Conservation (phyloP, 768 basidiomycete species). For the Tephrocybe sp. region DNA sequence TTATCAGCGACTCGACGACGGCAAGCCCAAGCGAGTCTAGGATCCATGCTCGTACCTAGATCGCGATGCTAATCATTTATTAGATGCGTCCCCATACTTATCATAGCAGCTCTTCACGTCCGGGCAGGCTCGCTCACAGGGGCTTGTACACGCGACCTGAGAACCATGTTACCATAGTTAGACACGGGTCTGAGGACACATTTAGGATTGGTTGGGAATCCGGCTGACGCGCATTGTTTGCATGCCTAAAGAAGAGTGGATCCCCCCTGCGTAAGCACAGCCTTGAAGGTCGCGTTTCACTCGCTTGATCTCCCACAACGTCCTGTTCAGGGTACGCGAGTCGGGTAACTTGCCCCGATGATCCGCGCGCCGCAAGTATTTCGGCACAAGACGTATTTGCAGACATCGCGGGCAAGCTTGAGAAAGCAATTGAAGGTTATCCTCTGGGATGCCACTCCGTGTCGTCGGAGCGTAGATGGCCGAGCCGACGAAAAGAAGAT, state of each 20-base stretch:
- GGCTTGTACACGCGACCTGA: background rate
- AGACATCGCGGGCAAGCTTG: no score
- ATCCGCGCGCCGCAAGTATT: slow-evolving; percentile 8
- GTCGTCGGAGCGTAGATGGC: no score
- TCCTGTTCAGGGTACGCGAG: slow-evolving; percentile 2
- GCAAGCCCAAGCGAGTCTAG: no score
- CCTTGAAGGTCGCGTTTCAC: slow-evolving; percentile 14
- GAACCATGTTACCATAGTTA: background rate
- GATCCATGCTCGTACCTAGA: no score
- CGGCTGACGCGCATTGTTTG: slow-evolving; percentile 8
- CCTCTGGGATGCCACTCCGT: no score
- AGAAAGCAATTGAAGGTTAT: no score
- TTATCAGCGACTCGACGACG: no score
- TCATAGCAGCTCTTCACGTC: no score
- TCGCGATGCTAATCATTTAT: slow-evolving; percentile 1
- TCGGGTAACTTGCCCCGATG: slow-evolving; percentile 10
- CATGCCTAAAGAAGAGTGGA: background rate
- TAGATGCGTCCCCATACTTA: background rate
- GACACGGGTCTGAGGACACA: background rate
- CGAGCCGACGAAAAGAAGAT: no score
- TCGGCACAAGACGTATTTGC: no score
- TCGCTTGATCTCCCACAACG: slow-evolving; percentile 2
- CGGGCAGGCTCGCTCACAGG: no score
- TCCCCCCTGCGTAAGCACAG: slow-evolving; percentile 17
- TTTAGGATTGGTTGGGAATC: slow-evolving; percentile 4